Evolutionary conservation across 805 yeast genomes (phyloP), one percentile per base, ranked within the genome.

Genomic region (Monosporozyma aquatica): DNA sequence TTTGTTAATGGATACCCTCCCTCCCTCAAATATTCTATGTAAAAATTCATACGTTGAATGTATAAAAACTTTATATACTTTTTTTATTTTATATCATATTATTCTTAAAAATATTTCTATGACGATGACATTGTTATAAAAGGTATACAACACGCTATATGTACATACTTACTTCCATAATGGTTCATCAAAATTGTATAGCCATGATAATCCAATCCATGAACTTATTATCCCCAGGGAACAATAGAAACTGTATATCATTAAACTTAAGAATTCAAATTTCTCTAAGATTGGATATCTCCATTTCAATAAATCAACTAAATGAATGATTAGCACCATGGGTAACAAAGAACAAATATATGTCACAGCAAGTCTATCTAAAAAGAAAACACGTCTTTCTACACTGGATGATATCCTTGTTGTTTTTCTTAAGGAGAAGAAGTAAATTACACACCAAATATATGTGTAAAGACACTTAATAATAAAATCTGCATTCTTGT

Each of bases 151-250:
- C n/a, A n/a, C n/a, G n/a, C n/a, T n/a, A n/a, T n/a, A 15, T 40
- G 24, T 9, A 17, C 6, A 21, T 22, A 20, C 9, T 22, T 40
- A 40, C 15, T 41, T 38, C 87, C 87, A 81, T 3, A 82, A 67
- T 5, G 75, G 69, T 53, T 87, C 95, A 56, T 83, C 89, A 43
- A 85, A 78, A 59, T 87, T 85, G 56, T 85, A 89, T 42, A 84
- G 65, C 95, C 95, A 89, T 46, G 84, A 78, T 50, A 87, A 74
- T 6, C 94, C 92, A 48, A 82, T 74, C 95, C 95, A 92, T 39
- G 95, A 77, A 36, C 85, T 71, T 7, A 89, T 68, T 6, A 92
- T 78, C 3, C 98, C 99, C 14, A 85, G 46, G 0, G 86, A 76
- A 61, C 97, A 86, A 63, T 90, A 90, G 6, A 86, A 80, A 49